Conservation (phyloP, 306 rosid genomes). For the Medicago arabica region DNA sequence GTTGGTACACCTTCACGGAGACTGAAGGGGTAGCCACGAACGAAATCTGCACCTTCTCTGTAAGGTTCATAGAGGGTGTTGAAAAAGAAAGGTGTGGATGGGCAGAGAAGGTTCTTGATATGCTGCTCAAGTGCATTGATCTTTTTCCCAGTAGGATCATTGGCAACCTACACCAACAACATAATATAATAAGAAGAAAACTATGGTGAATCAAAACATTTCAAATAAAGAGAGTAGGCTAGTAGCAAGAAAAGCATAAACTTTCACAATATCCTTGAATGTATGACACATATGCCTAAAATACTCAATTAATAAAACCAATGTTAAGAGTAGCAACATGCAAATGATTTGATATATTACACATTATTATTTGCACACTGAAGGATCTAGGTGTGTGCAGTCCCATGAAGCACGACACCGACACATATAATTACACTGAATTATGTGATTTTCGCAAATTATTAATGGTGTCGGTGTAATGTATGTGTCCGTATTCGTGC, state of each 20-base stretch:
- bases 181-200: not conserved
- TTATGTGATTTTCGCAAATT: too few relatives aligned
- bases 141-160: constrained; percentile 46
- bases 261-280: constrained; percentile 11
- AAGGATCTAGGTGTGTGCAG: not conserved
- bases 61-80: constrained; percentile 69
- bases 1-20: constrained; percentile 74
- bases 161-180: constrained; percentile 48
- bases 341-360: not conserved
- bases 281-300: not conserved
- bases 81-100: constrained; percentile 58
- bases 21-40: constrained; percentile 78
- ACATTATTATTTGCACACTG: not conserved
- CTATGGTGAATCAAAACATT: constrained; percentile 10
- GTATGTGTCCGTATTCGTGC: too few relatives aligned
- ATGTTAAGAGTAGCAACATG: constrained; percentile 12
- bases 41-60: constrained; percentile 70
- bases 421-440: too few relatives aligned
- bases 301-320: constrained; percentile 24
- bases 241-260: not conserved
- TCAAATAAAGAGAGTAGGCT: too few relatives aligned
- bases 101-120: constrained; percentile 53
- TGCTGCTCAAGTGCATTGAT: constrained; percentile 60
- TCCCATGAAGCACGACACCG: too few relatives aligned
- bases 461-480: too few relatives aligned